Base-by-base conservation (phyloP, 2,329 filamentous ascomycete genomes). In the Aspergillus eucalypticola region DNA sequence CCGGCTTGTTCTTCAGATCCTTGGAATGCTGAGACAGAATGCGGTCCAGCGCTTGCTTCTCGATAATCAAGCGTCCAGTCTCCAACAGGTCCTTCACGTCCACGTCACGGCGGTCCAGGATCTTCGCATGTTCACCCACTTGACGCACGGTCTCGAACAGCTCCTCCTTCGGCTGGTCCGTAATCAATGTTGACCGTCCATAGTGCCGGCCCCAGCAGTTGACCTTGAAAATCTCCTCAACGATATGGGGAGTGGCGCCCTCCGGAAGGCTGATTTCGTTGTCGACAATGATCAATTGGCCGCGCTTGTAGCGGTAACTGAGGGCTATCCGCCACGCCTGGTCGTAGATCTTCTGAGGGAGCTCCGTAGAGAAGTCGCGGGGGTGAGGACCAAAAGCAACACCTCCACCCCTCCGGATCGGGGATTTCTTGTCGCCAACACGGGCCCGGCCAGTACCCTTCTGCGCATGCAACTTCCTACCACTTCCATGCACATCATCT, bases 1-100 rank as follows among this genome's bases (percentile, higher is more conserved):
- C 71, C 35, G 71, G 70, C 64, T 66, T 60, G 46, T 56, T 69
- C 32, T 66, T 68, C 66, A 81, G 61, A 66, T 81, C 79, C 58
- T 68, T 75, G 49, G 77, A 78, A 73, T 96, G 92, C 66, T 83
- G 78, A 72, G 82, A 78, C 70, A 97, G 83, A 73, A 98, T 86
- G 74, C 86, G 83, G 75, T 88, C 84, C 71, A 99, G 82, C 38
- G 94, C 94, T 44, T 81, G 79, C 75, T 90, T 86, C 84, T 99
- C 95, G 70, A 99, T 87, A 61, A 99, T 88, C 62, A 99, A 81
- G 70, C 92, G 87, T 56, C 90, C 90, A 56, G 89, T 88, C 80
- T 95, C 91, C 66, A 99, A 79, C 65, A 99, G 78, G 75, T 98
- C 91, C 84, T 98, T 99, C 64, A 99, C 92, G 77, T 98, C 95